Conservation (phyloP, 768 basidiomycete species). For the Pleurotus platypus region DNA sequence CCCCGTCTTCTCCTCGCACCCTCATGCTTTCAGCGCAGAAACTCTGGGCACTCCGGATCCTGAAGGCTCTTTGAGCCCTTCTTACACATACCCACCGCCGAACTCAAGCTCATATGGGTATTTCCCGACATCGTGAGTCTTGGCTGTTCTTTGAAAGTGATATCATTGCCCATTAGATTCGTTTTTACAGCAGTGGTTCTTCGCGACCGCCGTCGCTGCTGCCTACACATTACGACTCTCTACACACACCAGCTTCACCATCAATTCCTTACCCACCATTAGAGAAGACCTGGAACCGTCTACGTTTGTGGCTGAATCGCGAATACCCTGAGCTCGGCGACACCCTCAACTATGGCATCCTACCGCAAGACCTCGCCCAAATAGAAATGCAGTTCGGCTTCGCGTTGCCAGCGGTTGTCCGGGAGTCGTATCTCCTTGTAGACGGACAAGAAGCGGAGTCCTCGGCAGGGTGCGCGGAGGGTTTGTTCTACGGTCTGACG, state of each 20-base stretch:
- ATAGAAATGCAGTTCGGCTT: slow-evolving; percentile 86
- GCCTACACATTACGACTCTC: slow-evolving; percentile 61
- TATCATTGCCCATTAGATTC: slow-evolving; percentile 7
- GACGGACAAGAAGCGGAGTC: slow-evolving; percentile 96
- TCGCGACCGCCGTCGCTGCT: slow-evolving; percentile 52
- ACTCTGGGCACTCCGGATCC: slow-evolving; percentile 46
- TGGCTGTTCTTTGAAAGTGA: slow-evolving; percentile 4
- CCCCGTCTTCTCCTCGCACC: slow-evolving; percentile 48
- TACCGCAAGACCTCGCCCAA: slow-evolving; percentile 72
- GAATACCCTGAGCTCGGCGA: slow-evolving; percentile 95
- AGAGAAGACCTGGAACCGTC: slow-evolving; percentile 77
- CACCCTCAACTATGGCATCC: slow-evolving; percentile 90
- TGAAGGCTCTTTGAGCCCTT: slow-evolving; percentile 39
- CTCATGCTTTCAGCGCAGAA: slow-evolving; percentile 59
- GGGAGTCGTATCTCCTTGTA: slow-evolving; percentile 83
- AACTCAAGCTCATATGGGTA: slow-evolving; percentile 57
- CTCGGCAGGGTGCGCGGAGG: slow-evolving; percentile 81
- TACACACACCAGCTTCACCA: slow-evolving; percentile 41
- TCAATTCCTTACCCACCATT: slow-evolving; percentile 67
- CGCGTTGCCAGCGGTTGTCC: slow-evolving; percentile 78
- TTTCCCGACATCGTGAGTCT: slow-evolving; percentile 52
- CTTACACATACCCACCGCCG: slow-evolving; percentile 80
- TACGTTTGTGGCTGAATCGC: slow-evolving; percentile 75
- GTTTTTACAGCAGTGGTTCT: slow-evolving; percentile 30
- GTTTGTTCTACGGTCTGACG: slow-evolving; percentile 94